phyloP scores from a whole-genome alignment of 805 yeast species.

The Teunomyces kruisii region DNA sequence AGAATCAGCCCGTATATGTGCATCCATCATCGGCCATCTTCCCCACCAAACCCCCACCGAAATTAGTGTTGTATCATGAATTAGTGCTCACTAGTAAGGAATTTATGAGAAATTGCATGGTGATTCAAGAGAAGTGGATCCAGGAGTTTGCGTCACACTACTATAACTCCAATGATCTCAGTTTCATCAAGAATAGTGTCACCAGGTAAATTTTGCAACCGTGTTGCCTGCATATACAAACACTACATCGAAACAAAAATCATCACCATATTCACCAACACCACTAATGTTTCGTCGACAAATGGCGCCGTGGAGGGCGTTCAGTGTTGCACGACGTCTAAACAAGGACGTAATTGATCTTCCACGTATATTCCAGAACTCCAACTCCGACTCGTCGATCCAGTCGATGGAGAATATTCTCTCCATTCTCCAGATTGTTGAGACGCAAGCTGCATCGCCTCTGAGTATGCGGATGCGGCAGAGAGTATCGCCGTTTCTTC shows the following conservation, averaged over 20 bases:
- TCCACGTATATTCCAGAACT: conserved; percentile 2
- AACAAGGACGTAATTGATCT: neutral
- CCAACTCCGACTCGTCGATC: conserved; percentile 4
- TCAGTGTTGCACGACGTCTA: neutral
- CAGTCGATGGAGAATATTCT: conserved; percentile 14
- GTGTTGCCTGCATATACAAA: neutral
- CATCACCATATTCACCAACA: neutral
- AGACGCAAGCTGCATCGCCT: conserved; percentile 5
- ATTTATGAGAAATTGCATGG: conserved; percentile 79
- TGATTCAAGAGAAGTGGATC: conserved; percentile 72
- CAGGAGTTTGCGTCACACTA: conserved; percentile 72
- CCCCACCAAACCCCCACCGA: conserved; percentile 68
- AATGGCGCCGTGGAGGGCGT: neutral
- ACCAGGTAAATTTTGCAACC: conserved; percentile 1
- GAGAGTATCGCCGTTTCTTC: conserved; percentile 7
- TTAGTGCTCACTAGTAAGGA: conserved; percentile 83
- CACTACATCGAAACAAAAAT: neutral
- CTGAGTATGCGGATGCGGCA: neutral
- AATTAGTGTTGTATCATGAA: conserved; percentile 75
- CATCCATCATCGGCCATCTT: conserved; percentile 85
- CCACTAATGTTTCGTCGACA: neutral
- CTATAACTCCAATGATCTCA: conserved; percentile 28
- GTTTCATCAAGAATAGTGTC: conserved; percentile 8
- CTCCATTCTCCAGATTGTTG: conserved; percentile 12
- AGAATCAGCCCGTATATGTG: conserved; percentile 69